phyloP scores from a whole-genome alignment of 2,329 filamentous ascomycete species.

The Verticillium tricorpus region DNA sequence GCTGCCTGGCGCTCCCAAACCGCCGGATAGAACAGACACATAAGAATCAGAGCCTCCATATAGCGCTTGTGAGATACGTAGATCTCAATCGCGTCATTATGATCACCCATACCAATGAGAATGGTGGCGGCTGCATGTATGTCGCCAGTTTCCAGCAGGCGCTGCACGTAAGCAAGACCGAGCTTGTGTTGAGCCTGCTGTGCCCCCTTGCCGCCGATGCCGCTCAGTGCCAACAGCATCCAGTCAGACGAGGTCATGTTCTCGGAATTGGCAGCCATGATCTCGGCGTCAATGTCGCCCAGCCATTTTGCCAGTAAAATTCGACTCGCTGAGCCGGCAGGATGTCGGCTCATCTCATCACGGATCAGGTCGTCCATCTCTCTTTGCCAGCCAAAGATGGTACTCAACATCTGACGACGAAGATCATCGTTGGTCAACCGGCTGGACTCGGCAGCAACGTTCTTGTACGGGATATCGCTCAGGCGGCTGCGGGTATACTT shows the following conservation, averaged over 20 bases:
- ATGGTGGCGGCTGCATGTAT: slow-evolving; percentile 90
- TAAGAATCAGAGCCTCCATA: slow-evolving; percentile 88
- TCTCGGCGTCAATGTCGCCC: slow-evolving; percentile 75
- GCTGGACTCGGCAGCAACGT: slow-evolving; percentile 51
- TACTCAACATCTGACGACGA: slow-evolving; percentile 82
- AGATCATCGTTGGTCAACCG: slow-evolving; percentile 73
- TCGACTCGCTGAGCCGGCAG: slow-evolving; percentile 66
- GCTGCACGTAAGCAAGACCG: slow-evolving; percentile 84
- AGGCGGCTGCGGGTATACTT: slow-evolving; percentile 78
- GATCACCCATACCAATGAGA: slow-evolving; percentile 84
- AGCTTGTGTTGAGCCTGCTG: slow-evolving; percentile 81
- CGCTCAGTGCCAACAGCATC: slow-evolving; percentile 91
- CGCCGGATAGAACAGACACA: slow-evolving; percentile 73
- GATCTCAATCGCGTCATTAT: slow-evolving; percentile 92
- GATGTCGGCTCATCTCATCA: slow-evolving; percentile 77
- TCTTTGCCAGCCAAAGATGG: slow-evolving; percentile 92
- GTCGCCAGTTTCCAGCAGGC: slow-evolving; percentile 83
- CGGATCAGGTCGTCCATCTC: slow-evolving; percentile 76
- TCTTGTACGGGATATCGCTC: slow-evolving; percentile 76
- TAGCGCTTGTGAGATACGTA: slow-evolving; percentile 88
- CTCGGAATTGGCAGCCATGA: slow-evolving; percentile 74
- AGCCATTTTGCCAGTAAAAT: slow-evolving; percentile 92
- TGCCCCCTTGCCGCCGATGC: slow-evolving; percentile 60
- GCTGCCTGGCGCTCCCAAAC: slow-evolving; percentile 91
- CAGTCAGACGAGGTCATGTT: slow-evolving; percentile 93